Evolutionary conservation across 768 basidiomycete genomes (phyloP), one percentile per base, ranked within the genome.

Genomic region (Mycena chlorophos): DNA sequence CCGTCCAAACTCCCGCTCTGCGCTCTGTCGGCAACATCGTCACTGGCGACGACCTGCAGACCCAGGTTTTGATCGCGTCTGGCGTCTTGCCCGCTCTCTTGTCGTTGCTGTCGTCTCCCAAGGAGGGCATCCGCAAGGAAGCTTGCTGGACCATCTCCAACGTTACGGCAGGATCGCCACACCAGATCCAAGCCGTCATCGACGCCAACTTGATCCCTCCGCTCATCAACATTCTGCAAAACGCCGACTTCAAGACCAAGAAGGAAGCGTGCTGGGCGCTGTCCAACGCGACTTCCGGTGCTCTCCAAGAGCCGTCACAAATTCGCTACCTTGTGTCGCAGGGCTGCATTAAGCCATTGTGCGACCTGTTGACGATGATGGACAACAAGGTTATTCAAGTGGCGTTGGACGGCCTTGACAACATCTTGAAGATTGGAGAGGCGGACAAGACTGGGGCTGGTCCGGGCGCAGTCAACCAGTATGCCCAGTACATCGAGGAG

Each of bases 251-350:
- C 84, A 98, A 98, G 79, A 98, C 97, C 39, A 87, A 92, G 72
- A 99, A 99, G 74, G 97, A 99, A 73, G 97, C 97, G 2, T 99
- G 95, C 77, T 99, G 97, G 97, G 97, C 97, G 12, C 93, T 99
- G 64, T 97, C 94, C 37, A 99, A 99, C 72, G 97, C 97, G 5
- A 99, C 97, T n/a, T 97, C 95, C 31, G 97, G 97, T 59, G 97
- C 95, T 55, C 82, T 98, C 22, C 94, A 95, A 66, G 95, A 99
- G 69, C 97, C 97, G 22, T 77, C 88, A 23, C 96, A 98, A 71
- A 99, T 99, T 65, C 91, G 97, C 46, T 99, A 98, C 75, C 90
- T 99, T 55, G 97, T 99, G 54, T 82, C 86, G n/a, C 97, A 98
- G 72, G 97, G 97, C 28, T 97, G 94, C 78, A 98, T 99, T 78